Base-by-base conservation (phyloP, 2,329 filamentous ascomycete species). In the Pseudocercospora fuligena region DNA sequence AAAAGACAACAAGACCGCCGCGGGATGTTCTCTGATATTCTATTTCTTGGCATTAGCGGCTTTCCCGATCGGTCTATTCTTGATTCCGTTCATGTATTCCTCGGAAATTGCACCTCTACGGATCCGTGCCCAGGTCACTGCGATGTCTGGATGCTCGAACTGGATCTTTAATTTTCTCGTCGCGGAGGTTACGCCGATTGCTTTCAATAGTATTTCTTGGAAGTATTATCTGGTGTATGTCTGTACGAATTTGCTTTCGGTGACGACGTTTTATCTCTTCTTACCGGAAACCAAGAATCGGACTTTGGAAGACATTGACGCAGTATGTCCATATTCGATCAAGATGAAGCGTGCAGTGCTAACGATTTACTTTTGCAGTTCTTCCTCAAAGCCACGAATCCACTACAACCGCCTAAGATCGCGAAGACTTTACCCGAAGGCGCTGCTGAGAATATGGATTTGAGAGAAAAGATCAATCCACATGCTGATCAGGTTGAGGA, bases 161-260 rank as follows among this genome's bases (percentile, higher is more conserved):
- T 88, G 86, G 86, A 84, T 88, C 53, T 89, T 88, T 76, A 89
- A 89, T 25, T 77, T 75, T 54, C 54, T 74, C 14, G 65, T 73
- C 16, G 73, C 72, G 1, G 70, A 75, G 57, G 67, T 78, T 63
- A 88, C 87, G 0, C 87, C 87, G 0, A 80, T 88, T 1, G 82
- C 86, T 1, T 87, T 89, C 69, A 78, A 83, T 64, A 85, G 79
- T 64, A 89, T 90, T 40, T 46, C 43, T 0, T 74, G 70, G 69
- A 72, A 67, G 63, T 74, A 74, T 61, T 73, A 74, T 29, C 19
- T 73, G 19, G 72, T 90, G 67, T 91, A 89, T 72, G 87, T 88
- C 0, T 73, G 72, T 53, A 88, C 89, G 76, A 89, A 89, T 75
- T 82, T 84, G 68, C 77, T 84, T 64, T 87, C 87, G 72, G 81